Evolutionary conservation across 2,329 filamentous ascomycete species (phyloP), one percentile per base, ranked within the genome.

Genomic region (Anisogramma anomala): DNA sequence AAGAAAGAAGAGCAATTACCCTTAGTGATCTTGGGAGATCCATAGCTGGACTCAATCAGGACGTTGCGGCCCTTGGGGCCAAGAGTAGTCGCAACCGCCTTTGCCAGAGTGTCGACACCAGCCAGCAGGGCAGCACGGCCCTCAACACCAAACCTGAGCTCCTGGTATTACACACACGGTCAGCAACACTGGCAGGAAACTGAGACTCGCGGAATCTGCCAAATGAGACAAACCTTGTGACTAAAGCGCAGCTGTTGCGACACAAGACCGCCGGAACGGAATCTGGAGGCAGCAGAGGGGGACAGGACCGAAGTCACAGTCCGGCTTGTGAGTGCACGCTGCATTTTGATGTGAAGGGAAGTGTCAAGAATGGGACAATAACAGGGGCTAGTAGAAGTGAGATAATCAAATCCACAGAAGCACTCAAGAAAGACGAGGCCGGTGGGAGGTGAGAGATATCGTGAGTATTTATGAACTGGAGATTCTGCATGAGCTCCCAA

Each of bases 1-100:
- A 20, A 15, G 2, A 6, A 13, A 11, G 10, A 22, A n/a, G 25
- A 14, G 3, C 33, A 61, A 72, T 49, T 71, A 94, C 89, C 89
- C 74, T 98, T 98, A 58, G 91, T 98, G 67, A 98, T 98, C 78
- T 98, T 98, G 58, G 91, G 91, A 35, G 91, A 94, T 65, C 91
- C 91, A 59, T 94, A 98, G 72, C 85, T 86, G 49, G 89, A 95
- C 74, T 98, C 91, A 55, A 98, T 98, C 60, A 98, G 66, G 53
- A 98, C 91, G 69, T 96, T 98, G 62, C 91, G 82, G 65, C 91
- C 91, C 77, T 98, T 98, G 57, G 91, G 91, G 53, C 91, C 91
- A 48, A 98, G 77, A 51, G 91, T 98, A 49, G 89, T 94, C 50
- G 89, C 84, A 50, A 98, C 91, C 50, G 91, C 91, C 71, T 82